Conservation (phyloP, 306 rosid genomes). For the Cucurbita ficifolia region DNA sequence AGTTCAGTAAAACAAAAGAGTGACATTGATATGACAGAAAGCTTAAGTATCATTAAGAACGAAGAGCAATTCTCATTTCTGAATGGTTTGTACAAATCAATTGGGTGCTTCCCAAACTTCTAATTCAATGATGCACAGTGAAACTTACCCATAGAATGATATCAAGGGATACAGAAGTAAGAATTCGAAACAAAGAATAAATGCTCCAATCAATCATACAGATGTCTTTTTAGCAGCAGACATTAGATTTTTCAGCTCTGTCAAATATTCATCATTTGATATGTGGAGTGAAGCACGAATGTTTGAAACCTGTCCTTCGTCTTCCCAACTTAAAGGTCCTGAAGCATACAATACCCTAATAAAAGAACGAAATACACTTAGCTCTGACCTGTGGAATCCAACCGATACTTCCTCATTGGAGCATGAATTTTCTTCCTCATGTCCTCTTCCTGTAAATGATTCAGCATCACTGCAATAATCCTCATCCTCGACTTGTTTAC, state of each 20-base stretch:
- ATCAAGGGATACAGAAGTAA: not conserved
- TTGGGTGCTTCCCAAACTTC: not conserved
- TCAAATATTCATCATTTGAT: slow-evolving; percentile 80
- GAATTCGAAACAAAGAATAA: not conserved
- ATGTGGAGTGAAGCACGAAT: slow-evolving; percentile 74
- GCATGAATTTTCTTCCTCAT: slow-evolving; percentile 25
- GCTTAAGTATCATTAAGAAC: not conserved
- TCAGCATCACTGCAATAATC: slow-evolving; percentile 49
- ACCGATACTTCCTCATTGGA: slow-evolving; percentile 21
- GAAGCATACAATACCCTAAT: slow-evolving; percentile 59
- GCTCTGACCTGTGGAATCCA: slow-evolving; percentile 59
- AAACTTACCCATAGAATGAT: not conserved
- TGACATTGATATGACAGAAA: not conserved
- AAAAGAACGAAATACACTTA: slow-evolving; percentile 48
- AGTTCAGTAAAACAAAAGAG: not conserved
- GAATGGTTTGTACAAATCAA: not conserved
- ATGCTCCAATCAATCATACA: not conserved
- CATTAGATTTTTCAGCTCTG: slow-evolving; percentile 29
- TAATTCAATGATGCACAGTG: not conserved
- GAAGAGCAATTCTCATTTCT: not conserved
- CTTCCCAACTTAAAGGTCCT: slow-evolving; percentile 89
- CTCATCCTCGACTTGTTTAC: slow-evolving; percentile 32
- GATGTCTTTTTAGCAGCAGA: slow-evolving; percentile 12
- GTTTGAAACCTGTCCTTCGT: slow-evolving; percentile 63
- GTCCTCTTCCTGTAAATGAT: slow-evolving; percentile 26